These are phyloP conservation scores for Scedosporium apiospermum DNA, from an alignment of 2,329 filamentous ascomycete genomes.

Conservation along the genomic window DNA sequence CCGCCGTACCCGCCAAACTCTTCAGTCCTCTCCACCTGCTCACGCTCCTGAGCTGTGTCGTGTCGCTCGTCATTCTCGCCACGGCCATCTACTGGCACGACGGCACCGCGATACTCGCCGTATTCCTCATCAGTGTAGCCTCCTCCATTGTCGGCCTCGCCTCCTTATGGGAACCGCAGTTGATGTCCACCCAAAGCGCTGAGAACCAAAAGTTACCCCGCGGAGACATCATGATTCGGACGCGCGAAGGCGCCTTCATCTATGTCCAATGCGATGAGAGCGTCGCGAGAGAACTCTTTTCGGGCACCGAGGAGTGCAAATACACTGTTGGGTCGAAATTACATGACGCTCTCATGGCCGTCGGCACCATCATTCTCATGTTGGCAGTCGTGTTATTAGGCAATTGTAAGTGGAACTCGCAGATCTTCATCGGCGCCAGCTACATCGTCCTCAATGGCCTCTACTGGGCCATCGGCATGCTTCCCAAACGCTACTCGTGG, in stretches of 20 bases:
- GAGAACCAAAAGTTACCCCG: conserved; percentile 27
- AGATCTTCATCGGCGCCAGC: conserved; percentile 45
- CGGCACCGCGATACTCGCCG: conserved; percentile 28
- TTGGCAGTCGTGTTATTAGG: conserved; percentile 49
- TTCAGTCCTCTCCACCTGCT: conserved; percentile 46
- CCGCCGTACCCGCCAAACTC: conserved; percentile 36
- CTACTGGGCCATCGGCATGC: conserved; percentile 47
- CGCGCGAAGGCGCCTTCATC: conserved; percentile 50
- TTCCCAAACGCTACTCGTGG: conserved; percentile 43
- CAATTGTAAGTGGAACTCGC: conserved; percentile 51
- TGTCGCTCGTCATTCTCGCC: conserved; percentile 27
- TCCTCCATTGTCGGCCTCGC: conserved; percentile 47
- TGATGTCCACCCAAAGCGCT: conserved; percentile 34
- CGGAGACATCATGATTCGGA: conserved; percentile 53
- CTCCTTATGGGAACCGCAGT: conserved; percentile 45
- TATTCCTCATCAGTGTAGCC: conserved; percentile 40
- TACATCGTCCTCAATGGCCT: conserved; percentile 52
- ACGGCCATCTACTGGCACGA: conserved; percentile 32
- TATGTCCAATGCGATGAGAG: conserved; percentile 48
- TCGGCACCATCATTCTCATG: conserved; percentile 53
- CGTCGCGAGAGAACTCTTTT: conserved; percentile 53
- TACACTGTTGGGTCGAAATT: conserved; percentile 36
- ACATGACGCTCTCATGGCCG: conserved; percentile 45
- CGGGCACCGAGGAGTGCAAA: conserved; percentile 48
- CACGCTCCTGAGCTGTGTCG: conserved; percentile 34